Base-by-base conservation (phyloP, 768 basidiomycete genomes). In the Suillus alpinus region DNA sequence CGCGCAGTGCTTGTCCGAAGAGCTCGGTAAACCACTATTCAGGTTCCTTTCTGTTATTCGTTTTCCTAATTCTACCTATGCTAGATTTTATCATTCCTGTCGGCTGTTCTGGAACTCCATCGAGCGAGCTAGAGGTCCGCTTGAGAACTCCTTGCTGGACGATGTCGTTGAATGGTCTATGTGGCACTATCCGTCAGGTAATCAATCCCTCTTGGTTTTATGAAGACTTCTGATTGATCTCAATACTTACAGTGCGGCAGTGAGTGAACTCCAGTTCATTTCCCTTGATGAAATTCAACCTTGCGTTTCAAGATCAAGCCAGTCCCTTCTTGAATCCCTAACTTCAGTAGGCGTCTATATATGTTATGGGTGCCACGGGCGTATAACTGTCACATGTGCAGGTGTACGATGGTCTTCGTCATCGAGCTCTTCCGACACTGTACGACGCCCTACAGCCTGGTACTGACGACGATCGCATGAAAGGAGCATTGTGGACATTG, bases 401-500 rank as follows among this genome's bases (percentile, higher is more conserved):
- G 88, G 71, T 79, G 3, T 91, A 86, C 66, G 90, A 91, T 67
- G 90, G 88, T 5, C 81, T 88, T 40, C 79, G 86, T 37, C 80
- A 79, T 16, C 83, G 88, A n/a, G 81, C 82, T 40, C 76, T 89
- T 20, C 87, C 88, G 9, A 62, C 76, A 46, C 71, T 89, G n/a
- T 83, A 85, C 62, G 71, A 78, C 43, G 82, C 84, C 5, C 74
- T 89, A 56, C 78, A 83, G 55, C 85, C 87, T 6, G 91, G 88
- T 3, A 82, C 81, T 20, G 92, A 95, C 41, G 91, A 92, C 66
- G 92, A 94, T 70, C 82, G 89, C n/a, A 92, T 94, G 87, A 95
- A 97, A 76, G 94, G 94, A 10, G 91, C 92, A 3, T 73, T 94
- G 20, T 94, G 91, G 85, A 87, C 88, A 4, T 69, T 94, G 34